Evolutionary conservation across 2,329 filamentous ascomycete species (phyloP).

Genomic region (Acarospora socialis): DNA sequence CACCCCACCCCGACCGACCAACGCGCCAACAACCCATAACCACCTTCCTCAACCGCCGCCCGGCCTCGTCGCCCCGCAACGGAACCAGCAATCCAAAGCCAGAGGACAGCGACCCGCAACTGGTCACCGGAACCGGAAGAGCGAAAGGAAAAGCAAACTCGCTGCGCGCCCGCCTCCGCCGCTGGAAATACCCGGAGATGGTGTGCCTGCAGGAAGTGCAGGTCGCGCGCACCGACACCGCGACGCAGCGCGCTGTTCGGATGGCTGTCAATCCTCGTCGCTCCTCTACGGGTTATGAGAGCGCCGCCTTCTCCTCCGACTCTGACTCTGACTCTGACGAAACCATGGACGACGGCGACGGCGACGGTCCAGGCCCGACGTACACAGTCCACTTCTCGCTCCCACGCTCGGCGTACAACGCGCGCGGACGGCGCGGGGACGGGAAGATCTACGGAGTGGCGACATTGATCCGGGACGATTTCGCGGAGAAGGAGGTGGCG

Average conservation of each 20-base stretch:
- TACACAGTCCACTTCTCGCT: conserved; percentile 34
- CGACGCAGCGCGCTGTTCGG: conserved; percentile 25
- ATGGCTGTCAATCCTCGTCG: conserved; percentile 18
- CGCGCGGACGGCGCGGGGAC: conserved; percentile 31
- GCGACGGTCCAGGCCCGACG: conserved; percentile 16
- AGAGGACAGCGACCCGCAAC: no score
- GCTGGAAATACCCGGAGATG: conserved; percentile 26
- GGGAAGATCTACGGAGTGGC: conserved; percentile 39
- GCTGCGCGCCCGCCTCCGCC: conserved; percentile 9
- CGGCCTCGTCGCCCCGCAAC: neutral
- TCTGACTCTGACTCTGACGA: no score
- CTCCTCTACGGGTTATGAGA: no score
- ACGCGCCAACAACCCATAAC: conserved; percentile 9
- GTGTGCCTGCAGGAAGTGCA: conserved; percentile 38
- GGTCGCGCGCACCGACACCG: conserved; percentile 26
- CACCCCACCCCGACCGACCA: conserved; percentile 6
- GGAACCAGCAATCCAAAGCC: conserved; percentile 6
- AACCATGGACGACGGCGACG: neutral
- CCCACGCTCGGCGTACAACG: conserved; percentile 35
- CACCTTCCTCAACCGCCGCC: conserved; percentile 1
- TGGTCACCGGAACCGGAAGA: no score
- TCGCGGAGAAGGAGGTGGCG: conserved; percentile 23
- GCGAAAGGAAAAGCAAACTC: neutral
- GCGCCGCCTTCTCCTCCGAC: no score
- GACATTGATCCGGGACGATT: conserved; percentile 33